Percentiles rank a stretch among this genome's conserved stretches.
These are phyloP conservation scores for Debaryomyces sp. DNA, from an alignment of 1,139 yeast genomes.

Conservation along the genomic window DNA sequence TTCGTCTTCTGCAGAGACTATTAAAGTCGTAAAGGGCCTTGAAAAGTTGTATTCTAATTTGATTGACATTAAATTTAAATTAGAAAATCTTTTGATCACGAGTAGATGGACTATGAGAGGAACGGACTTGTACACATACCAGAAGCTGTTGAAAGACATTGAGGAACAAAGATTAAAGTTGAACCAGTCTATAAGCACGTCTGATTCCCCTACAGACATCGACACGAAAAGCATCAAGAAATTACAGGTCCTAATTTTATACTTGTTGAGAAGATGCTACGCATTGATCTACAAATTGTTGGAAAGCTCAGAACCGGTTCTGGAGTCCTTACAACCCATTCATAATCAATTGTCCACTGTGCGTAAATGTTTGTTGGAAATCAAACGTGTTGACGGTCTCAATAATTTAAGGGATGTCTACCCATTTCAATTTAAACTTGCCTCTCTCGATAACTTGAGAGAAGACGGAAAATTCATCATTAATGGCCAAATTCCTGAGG, in stretches of 20 bases:
- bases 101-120: constrained; percentile 97
- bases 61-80: constrained; percentile 64
- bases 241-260: constrained; percentile 67
- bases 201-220: background rate
- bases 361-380: constrained; percentile 83
- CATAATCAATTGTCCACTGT: constrained; percentile 93
- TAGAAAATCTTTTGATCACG: constrained; percentile 83
- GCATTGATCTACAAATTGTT: constrained; percentile 84
- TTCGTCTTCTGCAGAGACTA: constrained; percentile 14
- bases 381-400: constrained; percentile 90
- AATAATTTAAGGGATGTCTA: constrained; percentile 84
- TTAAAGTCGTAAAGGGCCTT: constrained; percentile 17
- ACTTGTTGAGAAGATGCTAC: constrained; percentile 84
- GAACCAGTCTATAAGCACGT: constrained; percentile 5
- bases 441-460: constrained; percentile 83
- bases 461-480: constrained; percentile 90
- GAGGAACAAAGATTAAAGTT: constrained; percentile 64
- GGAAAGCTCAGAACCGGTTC: constrained; percentile 92
- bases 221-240: constrained; percentile 25
- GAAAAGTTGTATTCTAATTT: constrained; percentile 41
- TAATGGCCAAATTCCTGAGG: constrained; percentile 90
- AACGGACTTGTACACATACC: constrained; percentile 86
- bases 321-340: constrained; percentile 88
- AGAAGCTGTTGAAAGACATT: constrained; percentile 68
- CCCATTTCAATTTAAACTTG: constrained; percentile 93